These are phyloP conservation scores for Adansonia gregorii DNA, from an alignment of 441 rosid genomes.

Conservation along the genomic window DNA sequence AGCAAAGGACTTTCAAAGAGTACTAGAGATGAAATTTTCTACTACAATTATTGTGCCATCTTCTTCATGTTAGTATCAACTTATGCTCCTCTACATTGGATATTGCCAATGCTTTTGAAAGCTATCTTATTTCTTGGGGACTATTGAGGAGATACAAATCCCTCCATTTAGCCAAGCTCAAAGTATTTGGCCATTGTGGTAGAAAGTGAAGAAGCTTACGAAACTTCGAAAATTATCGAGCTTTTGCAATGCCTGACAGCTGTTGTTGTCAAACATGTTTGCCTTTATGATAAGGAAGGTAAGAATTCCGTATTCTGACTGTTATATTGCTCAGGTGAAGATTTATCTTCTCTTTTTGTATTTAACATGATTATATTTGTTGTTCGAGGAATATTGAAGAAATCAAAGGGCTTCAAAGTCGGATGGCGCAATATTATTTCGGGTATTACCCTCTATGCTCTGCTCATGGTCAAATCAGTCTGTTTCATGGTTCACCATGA, in stretches of 20 bases:
- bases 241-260: constrained; percentile 63
- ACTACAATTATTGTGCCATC: constrained; percentile 59
- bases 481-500: not conserved
- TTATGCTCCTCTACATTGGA: constrained; percentile 47
- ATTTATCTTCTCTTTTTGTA: not conserved
- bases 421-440: constrained; percentile 43
- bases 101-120: constrained; percentile 49
- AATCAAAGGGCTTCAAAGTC: constrained; percentile 59
- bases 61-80: constrained; percentile 59
- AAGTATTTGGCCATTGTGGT: constrained; percentile 63
- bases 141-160: constrained; percentile 48
- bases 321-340: not conserved
- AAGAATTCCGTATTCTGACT: constrained; percentile 7
- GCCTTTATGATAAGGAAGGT: constrained; percentile 85
- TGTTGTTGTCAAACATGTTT: constrained; percentile 65
- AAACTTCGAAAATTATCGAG: constrained; percentile 45
- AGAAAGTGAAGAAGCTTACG: constrained; percentile 67
- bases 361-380: constrained; percentile 14
- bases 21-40: constrained; percentile 23
- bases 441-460: constrained; percentile 40
- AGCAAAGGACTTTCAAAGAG: not conserved
- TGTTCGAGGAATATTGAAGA: constrained; percentile 71
- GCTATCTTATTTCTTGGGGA: constrained; percentile 60
- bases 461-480: constrained; percentile 8
- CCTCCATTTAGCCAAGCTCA: constrained; percentile 54